Evolutionary conservation across 352 stramenopile genomes (phyloP), one percentile per base, ranked within the genome.

Genomic region (Pythium insidiosum): DNA sequence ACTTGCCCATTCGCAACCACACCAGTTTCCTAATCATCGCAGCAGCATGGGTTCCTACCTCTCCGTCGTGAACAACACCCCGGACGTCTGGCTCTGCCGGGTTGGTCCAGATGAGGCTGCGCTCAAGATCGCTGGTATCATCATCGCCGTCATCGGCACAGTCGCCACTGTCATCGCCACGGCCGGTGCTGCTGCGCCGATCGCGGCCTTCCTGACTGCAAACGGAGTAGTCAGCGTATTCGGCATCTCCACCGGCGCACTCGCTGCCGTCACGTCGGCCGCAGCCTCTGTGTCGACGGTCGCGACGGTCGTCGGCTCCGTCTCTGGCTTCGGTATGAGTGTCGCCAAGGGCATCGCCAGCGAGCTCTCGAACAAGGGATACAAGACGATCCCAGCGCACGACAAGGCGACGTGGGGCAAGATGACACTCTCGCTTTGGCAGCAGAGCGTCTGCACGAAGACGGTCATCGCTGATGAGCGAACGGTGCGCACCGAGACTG

Each of bases 311-410:
- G 47, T 58, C 2, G 61, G 56, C 11, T 38, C 36, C 7, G 49
- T 66, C 1, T 72, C 62, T 0, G 45, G 33, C 6, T 73, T 73
- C 28, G 46, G 53, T 6, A 58, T 68, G 18, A 47, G 43, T 3
- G 47, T 73, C 6, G 57, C 63, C n/a, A 43, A 70, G 30, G 61
- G 53, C 4, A 58, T 73, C 46, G 56, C 49, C 39, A 39, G 58
- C 2, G 54, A 41, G 19, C 66, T 73, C 61, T 53, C 33, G 6
- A 44, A 15, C 9, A 19, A 33, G 10, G 38, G 24, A 28, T 44
- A 44, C 38, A n/a, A n/a, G n/a, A n/a, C n/a, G n/a, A n/a, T n/a
- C n/a, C n/a, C n/a, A n/a, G n/a, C n/a, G n/a, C n/a, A n/a, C n/a
- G n/a, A n/a, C n/a, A n/a, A n/a, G n/a, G n/a, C n/a, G n/a, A n/a